A percentile compares a stretch with the other conserved stretches of the same genome.
Evolutionary conservation across 1,139 yeast genomes (phyloP).

Genomic region (Blastobotrys ciferrii): DNA sequence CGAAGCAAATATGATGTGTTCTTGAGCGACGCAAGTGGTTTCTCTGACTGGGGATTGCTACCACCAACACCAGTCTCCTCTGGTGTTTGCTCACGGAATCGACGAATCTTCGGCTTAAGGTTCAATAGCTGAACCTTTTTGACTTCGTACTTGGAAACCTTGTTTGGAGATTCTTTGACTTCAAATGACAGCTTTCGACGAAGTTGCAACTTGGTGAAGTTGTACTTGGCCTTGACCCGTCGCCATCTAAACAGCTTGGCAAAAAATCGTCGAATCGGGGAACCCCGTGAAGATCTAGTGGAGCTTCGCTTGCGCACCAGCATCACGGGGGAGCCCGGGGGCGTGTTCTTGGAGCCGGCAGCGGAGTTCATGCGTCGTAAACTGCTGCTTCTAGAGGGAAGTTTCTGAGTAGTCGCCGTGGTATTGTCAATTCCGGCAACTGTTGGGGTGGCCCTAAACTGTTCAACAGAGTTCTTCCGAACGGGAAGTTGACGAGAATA

Average conservation of each 20-base stretch:
- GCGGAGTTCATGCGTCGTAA: conserved; percentile 2
- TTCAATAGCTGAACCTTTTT: conserved; percentile 20
- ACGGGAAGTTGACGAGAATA: conserved; percentile 1
- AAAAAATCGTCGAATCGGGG: conserved; percentile 26
- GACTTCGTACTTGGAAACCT: conserved; percentile 18
- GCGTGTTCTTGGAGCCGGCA: background rate
- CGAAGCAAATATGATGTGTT: conserved; percentile 2
- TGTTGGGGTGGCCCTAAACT: background rate
- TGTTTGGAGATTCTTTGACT: conserved; percentile 23
- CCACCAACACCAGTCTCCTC: background rate
- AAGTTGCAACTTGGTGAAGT: conserved; percentile 25
- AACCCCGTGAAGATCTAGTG: conserved; percentile 21
- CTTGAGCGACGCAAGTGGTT: conserved; percentile 1
- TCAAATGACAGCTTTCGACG: conserved; percentile 26
- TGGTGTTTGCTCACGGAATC: background rate
- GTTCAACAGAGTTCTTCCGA: conserved; percentile 4
- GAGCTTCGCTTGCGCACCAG: conserved; percentile 27
- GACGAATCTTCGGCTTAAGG: conserved; percentile 17
- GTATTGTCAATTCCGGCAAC: background rate
- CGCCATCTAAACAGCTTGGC: conserved; percentile 25
- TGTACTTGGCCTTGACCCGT: conserved; percentile 17
- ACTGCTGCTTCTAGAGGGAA: background rate
- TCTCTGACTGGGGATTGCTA: background rate
- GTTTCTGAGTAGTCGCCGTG: background rate
- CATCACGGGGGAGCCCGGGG: conserved; percentile 21